Conservation (phyloP, 495 filamentous ascomycete genomes). For the Pyronema domesticum region DNA sequence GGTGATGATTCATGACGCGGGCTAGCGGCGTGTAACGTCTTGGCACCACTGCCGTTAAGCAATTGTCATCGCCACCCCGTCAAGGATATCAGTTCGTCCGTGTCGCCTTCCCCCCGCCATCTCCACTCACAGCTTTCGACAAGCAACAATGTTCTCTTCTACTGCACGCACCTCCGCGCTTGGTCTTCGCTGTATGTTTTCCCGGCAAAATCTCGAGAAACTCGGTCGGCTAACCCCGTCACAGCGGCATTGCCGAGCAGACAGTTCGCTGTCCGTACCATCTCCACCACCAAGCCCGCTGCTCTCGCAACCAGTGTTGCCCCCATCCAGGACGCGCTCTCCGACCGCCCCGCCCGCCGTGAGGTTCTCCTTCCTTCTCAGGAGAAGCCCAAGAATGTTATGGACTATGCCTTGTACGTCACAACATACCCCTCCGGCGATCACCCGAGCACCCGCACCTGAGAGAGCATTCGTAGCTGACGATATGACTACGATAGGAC, state of each 20-base stretch:
- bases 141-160: background rate
- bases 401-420: slow-evolving; percentile 93
- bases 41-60: background rate
- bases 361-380: slow-evolving; percentile 82
- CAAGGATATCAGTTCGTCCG: background rate
- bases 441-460: background rate
- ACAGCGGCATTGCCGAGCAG: slow-evolving; percentile 9
- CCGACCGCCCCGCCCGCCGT: slow-evolving; percentile 27
- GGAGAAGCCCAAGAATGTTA: slow-evolving; percentile 79
- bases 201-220: background rate
- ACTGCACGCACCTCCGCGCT: background rate
- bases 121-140: slow-evolving; percentile 1
- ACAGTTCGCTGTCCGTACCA: slow-evolving; percentile 21
- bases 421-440: background rate
- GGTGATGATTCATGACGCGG: background rate
- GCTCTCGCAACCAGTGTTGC: slow-evolving; percentile 20
- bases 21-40: background rate
- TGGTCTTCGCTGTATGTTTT: background rate
- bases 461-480: slow-evolving; percentile 1
- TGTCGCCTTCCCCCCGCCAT: background rate
- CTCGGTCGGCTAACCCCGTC: slow-evolving; percentile 7
- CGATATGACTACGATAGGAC: slow-evolving; percentile 36
- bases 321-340: slow-evolving; percentile 10
- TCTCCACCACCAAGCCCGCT: slow-evolving; percentile 24
- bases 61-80: background rate